These are phyloP conservation scores for Fennellomyces sp. DNA, from an alignment of 371 early-diverging fungal genomes.

Conservation along the genomic window DNA sequence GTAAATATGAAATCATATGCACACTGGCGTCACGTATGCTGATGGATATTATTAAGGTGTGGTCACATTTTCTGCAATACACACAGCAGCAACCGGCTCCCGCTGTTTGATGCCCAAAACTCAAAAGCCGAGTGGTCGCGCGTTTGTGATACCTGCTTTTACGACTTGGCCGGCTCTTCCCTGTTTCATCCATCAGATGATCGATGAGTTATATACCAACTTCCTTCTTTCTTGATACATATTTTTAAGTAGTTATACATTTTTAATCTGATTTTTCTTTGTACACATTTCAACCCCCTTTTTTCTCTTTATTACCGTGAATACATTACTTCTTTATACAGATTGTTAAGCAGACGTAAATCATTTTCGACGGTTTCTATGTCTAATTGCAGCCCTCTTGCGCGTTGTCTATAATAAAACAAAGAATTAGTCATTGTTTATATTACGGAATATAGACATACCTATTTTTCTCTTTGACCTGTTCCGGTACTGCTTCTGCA, in stretches of 20 bases:
- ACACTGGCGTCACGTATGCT: neutral
- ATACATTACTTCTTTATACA: conserved; percentile 4
- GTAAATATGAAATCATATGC: conserved; percentile 7
- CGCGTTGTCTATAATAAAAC: conserved; percentile 22
- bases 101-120: conserved; percentile 15
- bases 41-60: conserved; percentile 10
- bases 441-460: conserved; percentile 1
- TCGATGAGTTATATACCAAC: neutral
- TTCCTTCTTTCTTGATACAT: neutral
- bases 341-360: conserved; percentile 15
- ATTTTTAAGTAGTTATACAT: neutral
- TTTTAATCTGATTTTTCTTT: neutral
- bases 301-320: conserved; percentile 6
- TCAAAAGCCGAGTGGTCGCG: conserved; percentile 20
- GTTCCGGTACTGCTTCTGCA: conserved; percentile 36
- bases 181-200: conserved; percentile 6
- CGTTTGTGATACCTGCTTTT: conserved; percentile 25
- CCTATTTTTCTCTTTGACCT: conserved; percentile 47
- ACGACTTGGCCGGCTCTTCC: conserved; percentile 9
- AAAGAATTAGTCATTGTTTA: neutral
- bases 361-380: conserved; percentile 34
- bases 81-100: conserved; percentile 21
- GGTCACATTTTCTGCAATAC: conserved; percentile 21
- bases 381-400: conserved; percentile 25
- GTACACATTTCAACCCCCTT: neutral